phyloP scores from a whole-genome alignment of 352 stramenopile genomes.

The Pythium aphanidermatum region DNA sequence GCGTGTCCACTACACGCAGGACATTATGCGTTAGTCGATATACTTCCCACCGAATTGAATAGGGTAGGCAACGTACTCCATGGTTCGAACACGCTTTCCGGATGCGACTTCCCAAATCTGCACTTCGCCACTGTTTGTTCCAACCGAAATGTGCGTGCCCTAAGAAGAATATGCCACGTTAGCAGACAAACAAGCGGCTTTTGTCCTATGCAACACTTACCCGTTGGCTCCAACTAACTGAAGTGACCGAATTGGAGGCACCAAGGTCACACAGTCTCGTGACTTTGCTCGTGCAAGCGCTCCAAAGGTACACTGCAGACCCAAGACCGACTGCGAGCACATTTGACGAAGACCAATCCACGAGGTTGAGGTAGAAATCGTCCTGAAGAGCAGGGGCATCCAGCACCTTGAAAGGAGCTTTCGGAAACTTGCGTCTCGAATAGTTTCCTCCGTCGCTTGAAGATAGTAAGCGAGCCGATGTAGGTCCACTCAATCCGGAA shows the following conservation, averaged over 20 bases:
- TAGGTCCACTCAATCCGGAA: conserved; percentile 29
- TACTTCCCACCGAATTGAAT: too few relatives aligned
- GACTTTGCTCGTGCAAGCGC: conserved; percentile 88
- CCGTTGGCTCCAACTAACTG: conserved; percentile 91
- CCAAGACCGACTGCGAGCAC: conserved; percentile 94
- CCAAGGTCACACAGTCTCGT: conserved; percentile 93
- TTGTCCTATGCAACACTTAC: conserved; percentile 23
- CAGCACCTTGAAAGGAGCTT: conserved; percentile 96
- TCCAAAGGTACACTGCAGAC: conserved; percentile 94
- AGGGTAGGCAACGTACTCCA: conserved; percentile 44
- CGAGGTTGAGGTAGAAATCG: conserved; percentile 98
- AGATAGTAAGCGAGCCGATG: conserved; percentile 25
- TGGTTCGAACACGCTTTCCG: conserved; percentile 86
- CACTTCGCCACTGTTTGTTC: conserved; percentile 92
- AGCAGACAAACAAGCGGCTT: too few relatives aligned
- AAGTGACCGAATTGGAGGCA: conserved; percentile 82
- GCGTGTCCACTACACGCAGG: conserved; percentile 80
- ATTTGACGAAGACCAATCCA: conserved; percentile 96
- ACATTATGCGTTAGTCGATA: too few relatives aligned
- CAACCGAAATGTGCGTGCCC: conserved; percentile 90
- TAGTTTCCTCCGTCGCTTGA: conserved; percentile 18
- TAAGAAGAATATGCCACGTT: conserved; percentile 12
- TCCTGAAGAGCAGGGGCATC: conserved; percentile 95
- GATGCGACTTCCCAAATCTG: conserved; percentile 93
- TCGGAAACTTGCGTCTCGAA: conserved; percentile 77